A percentile compares a stretch with the other conserved stretches of the same genome.
phyloP scores from a whole-genome alignment of 192 early-diverging fungal genomes.

The Gamsiella multidivaricata region DNA sequence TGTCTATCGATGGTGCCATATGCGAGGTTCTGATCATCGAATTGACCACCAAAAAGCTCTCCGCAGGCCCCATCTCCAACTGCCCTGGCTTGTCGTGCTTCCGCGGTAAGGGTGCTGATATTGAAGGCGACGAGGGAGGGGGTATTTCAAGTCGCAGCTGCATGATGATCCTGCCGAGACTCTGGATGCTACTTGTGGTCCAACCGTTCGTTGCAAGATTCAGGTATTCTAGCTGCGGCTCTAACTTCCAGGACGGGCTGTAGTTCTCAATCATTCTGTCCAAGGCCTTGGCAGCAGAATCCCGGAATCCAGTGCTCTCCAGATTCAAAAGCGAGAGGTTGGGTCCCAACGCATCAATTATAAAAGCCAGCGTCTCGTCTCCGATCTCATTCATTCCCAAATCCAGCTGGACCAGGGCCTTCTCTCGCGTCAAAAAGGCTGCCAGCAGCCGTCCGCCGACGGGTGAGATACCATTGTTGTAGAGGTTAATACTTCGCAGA shows the following conservation, averaged over 20 bases:
- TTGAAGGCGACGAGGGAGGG: slow-evolving; percentile 4
- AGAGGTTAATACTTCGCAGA: slow-evolving; percentile 12
- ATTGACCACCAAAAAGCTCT: slow-evolving; percentile 30
- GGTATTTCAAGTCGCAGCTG: slow-evolving; percentile 5
- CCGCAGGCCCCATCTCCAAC: slow-evolving; percentile 22
- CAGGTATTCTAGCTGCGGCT: slow-evolving; percentile 22
- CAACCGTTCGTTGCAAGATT: slow-evolving; percentile 31
- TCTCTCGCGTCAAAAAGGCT: slow-evolving; percentile 13
- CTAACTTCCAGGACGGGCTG: background rate
- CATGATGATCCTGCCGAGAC: slow-evolving; percentile 28
- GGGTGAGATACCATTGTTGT: slow-evolving; percentile 36
- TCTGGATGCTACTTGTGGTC: slow-evolving; percentile 29
- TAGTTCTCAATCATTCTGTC: slow-evolving; percentile 22
- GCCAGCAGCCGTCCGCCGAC: slow-evolving; percentile 13
- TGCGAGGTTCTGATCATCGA: slow-evolving; percentile 31
- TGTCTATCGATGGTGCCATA: background rate
- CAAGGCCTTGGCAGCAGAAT: slow-evolving; percentile 20
- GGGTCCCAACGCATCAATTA: slow-evolving; percentile 23
- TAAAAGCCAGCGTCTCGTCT: slow-evolving; percentile 15
- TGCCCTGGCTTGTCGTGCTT: background rate
- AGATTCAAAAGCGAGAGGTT: slow-evolving; percentile 20
- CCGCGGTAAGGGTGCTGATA: background rate
- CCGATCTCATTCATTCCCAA: slow-evolving; percentile 30
- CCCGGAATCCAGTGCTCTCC: slow-evolving; percentile 38
- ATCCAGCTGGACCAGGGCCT: slow-evolving; percentile 14